Conservation (phyloP, 164 flowering plant species). For the Tinospora cordifolia region DNA sequence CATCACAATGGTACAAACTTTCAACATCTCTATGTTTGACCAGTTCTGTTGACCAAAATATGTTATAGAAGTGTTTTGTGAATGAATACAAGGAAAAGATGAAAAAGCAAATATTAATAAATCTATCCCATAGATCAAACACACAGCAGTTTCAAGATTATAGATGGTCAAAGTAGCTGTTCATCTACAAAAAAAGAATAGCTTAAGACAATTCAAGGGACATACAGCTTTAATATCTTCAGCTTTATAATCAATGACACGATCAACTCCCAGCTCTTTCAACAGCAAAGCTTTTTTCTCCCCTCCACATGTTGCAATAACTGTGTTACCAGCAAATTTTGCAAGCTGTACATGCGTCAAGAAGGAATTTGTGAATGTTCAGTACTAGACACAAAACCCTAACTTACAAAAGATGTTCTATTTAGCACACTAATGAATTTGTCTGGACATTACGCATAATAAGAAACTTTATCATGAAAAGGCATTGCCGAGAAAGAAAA, state of each 20-base stretch:
- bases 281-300: conserved; percentile 68
- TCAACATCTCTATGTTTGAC: no score
- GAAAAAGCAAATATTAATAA: not conserved
- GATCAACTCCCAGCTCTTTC: conserved; percentile 81
- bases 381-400: not conserved
- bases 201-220: not conserved
- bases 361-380: not conserved
- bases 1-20: no score
- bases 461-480: no score
- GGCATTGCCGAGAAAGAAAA: no score
- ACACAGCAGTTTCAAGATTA: not conserved
- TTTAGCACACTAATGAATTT: no score
- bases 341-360: conserved; percentile 57
- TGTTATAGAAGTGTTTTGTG: not conserved
- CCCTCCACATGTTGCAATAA: conserved; percentile 99
- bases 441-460: no score
- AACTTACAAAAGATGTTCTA: no score
- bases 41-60: not conserved
- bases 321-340: conserved; percentile 83
- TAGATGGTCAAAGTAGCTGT: not conserved
- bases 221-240: conserved; percentile 81
- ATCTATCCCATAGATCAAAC: not conserved
- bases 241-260: conserved; percentile 76
- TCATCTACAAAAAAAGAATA: not conserved
- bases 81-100: not conserved